Conservation (phyloP, 164 flowering plant genomes). For the Cinnamomum micranthum region DNA sequence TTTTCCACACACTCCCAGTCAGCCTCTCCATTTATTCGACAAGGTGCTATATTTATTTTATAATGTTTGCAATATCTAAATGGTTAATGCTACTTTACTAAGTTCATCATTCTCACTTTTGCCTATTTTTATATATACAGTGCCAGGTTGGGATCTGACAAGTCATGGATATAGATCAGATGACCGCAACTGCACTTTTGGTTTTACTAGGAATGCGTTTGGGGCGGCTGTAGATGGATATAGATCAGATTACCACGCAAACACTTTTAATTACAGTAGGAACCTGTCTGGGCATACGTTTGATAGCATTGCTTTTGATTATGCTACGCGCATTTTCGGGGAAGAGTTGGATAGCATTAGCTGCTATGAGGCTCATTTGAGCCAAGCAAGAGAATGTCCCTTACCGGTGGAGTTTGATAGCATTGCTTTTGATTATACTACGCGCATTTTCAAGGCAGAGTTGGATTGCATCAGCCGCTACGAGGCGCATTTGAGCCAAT, state of each 20-base stretch:
- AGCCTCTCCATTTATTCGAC: slow-evolving; percentile 14
- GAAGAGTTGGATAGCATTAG: slow-evolving; percentile 35
- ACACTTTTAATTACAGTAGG: too few species aligned
- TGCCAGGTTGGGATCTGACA: slow-evolving; percentile 32
- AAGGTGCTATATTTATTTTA: slow-evolving; percentile 29
- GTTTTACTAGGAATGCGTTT: too few species aligned
- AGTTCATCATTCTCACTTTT: slow-evolving; percentile 3
- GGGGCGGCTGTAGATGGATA: too few species aligned
- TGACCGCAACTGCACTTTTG: background rate
- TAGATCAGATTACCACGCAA: too few species aligned
- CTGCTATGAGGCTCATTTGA: slow-evolving; percentile 34
- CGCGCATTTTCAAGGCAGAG: slow-evolving; percentile 39
- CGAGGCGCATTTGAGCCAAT: slow-evolving; percentile 38
- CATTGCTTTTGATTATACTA: slow-evolving; percentile 24
- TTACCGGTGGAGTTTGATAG: slow-evolving; percentile 13
- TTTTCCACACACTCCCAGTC: slow-evolving; percentile 19
- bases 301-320: slow-evolving; percentile 14
- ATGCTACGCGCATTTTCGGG: slow-evolving; percentile 46
- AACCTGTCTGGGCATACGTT: background rate
- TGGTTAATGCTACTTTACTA: background rate
- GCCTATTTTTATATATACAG: slow-evolving; percentile 26
- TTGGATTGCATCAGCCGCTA: slow-evolving; percentile 33
- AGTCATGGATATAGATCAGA: slow-evolving; percentile 46
- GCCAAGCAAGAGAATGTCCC: slow-evolving; percentile 27
- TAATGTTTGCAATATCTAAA: background rate